phyloP scores from a whole-genome alignment of 163 green algal species.

The Volvox carteri region DNA sequence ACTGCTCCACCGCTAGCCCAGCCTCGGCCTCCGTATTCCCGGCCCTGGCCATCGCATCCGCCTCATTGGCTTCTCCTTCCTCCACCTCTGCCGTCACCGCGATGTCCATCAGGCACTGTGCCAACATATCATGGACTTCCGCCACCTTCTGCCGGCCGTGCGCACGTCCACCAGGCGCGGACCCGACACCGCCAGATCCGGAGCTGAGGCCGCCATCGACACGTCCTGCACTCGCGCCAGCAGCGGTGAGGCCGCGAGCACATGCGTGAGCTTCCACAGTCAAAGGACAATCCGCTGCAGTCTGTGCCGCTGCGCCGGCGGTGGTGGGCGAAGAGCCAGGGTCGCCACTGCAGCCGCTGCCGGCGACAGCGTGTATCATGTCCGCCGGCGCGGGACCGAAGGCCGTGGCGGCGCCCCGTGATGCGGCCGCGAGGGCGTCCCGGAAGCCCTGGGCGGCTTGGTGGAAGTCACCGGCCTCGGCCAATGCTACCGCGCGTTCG shows the following conservation, averaged over 20 bases:
- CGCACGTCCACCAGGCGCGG: no score
- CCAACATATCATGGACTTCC: slow-evolving; percentile 32
- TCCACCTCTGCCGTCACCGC: background rate
- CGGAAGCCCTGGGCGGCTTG: background rate
- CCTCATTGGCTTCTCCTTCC: background rate
- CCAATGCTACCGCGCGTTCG: background rate
- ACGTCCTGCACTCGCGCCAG: no score
- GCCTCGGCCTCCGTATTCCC: background rate
- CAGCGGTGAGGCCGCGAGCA: no score
- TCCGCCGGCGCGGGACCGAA: no score
- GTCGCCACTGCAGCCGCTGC: no score
- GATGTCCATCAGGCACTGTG: slow-evolving; percentile 39
- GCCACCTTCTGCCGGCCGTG: background rate
- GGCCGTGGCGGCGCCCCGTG: background rate
- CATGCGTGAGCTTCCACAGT: no score
- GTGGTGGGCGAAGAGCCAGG: no score
- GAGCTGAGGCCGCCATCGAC: no score
- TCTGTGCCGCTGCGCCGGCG: no score
- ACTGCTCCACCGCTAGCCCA: background rate
- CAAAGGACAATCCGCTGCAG: no score
- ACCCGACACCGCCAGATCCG: no score
- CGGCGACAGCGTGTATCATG: no score
- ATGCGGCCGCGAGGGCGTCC: background rate
- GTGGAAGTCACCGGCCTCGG: background rate
- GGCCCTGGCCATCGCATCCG: background rate